A percentile compares a stretch with the other conserved stretches of the same genome.
Evolutionary conservation across 169 alveolate genomes (phyloP).

Genomic region (Babesia caballi): DNA sequence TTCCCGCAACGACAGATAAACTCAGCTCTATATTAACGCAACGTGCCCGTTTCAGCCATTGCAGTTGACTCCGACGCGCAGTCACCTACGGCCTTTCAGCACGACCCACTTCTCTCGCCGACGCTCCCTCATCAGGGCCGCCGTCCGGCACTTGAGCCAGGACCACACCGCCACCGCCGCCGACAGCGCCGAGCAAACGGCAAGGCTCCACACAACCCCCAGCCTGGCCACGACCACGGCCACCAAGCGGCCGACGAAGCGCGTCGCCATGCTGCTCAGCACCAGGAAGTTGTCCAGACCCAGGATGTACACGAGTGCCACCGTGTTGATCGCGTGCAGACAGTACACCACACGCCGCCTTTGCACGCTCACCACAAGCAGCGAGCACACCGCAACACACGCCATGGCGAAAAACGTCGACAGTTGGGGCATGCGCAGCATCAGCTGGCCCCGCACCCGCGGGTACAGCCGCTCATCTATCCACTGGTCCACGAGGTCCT

Average conservation of each 20-base stretch:
- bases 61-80: too few relatives aligned
- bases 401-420: slow-evolving; percentile 13
- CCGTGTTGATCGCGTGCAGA: background rate
- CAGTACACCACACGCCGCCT: background rate
- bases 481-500: slow-evolving; percentile 12
- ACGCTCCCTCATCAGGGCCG: background rate
- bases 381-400: background rate
- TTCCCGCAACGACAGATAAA: too few relatives aligned
- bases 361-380: background rate
- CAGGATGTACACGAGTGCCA: background rate
- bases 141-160: background rate
- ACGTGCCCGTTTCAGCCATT: too few relatives aligned
- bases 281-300: slow-evolving; percentile 1
- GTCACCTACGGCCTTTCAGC: background rate
- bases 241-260: background rate
- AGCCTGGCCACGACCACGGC: background rate
- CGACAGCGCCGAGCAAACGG: background rate
- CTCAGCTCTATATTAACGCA: too few relatives aligned
- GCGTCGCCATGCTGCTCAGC: background rate
- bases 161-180: background rate
- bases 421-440: slow-evolving; percentile 17
- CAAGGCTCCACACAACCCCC: background rate
- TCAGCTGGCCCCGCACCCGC: background rate
- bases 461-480: slow-evolving; percentile 3
- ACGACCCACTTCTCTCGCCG: background rate